Percentiles rank a stretch among this genome's conserved stretches.
These are phyloP conservation scores for Ensete glaucum DNA, from an alignment of 176 grass and related monocot species.

Conservation along the genomic window DNA sequence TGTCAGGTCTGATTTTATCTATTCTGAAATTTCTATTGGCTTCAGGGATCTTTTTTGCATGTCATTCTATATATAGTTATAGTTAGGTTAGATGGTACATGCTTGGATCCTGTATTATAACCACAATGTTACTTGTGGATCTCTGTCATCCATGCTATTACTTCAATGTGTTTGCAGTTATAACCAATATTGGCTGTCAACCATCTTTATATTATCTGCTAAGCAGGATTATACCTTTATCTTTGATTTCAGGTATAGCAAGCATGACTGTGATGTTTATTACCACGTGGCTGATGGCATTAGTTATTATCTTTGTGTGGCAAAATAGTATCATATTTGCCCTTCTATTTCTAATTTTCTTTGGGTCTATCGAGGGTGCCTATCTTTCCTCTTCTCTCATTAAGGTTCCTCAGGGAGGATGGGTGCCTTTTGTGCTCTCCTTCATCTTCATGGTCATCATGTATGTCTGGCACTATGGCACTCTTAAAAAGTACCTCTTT, in stretches of 20 bases:
- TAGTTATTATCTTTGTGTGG: conserved; percentile 90
- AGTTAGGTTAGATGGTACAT: no score
- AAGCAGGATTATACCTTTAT: conserved; percentile 3
- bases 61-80: background rate
- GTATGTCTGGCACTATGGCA: conserved; percentile 94
- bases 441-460: conserved; percentile 86
- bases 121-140: background rate
- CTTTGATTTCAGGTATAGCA: conserved; percentile 77
- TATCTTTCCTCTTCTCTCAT: conserved; percentile 89
- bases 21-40: background rate
- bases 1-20: no score
- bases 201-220: conserved; percentile 2
- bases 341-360: conserved; percentile 64
- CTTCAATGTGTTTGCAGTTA: background rate
- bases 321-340: conserved; percentile 51
- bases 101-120: no score
- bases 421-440: conserved; percentile 73
- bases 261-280: conserved; percentile 94
- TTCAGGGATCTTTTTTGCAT: background rate
- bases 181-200: background rate
- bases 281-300: conserved; percentile 78
- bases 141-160: background rate
- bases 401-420: conserved; percentile 92
- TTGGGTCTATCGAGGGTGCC: conserved; percentile 71
- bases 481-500: conserved; percentile 61